Evolutionary conservation across 352 stramenopile species (phyloP), one percentile per base, ranked within the genome.

Genomic region (Phytophthora sp.): DNA sequence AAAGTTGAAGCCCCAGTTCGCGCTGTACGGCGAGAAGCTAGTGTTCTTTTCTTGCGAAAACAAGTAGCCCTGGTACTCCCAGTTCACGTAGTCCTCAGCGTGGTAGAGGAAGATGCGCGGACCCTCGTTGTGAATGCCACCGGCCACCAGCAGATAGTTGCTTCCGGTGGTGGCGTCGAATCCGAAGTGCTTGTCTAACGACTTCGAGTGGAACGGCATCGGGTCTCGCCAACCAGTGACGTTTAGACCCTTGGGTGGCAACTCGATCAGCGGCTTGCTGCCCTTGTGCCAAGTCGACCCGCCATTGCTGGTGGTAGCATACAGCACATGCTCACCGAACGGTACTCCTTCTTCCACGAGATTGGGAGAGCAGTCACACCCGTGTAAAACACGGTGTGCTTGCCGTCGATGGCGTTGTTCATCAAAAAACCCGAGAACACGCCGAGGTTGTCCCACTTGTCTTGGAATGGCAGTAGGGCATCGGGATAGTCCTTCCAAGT

Each of bases 341-440:
- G 64, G 44, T 86, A 86, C 62, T 65, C 53, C 30, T 69, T 42
- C 45, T 56, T 82, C 69, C 69, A 84, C 20, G 62, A 74, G 67
- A 79, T 78, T n/a, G 73, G 73, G 0, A 82, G 69, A 46, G 50
- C 50, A 12, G 59, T 76, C 17, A 82, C 68, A 27, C 72, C 72
- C 44, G 72, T 81, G 70, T 80, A 86, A 52, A 86, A 86, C 26
- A 86, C 66, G 20, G 74, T 83, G 58, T 79, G 62, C 58, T 86
- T 82, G 67, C 76, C 76, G 21, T 74, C 69, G 35, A 86, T 68
- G 13, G 72, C 72, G 34, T 81, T 77, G 37, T 66, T 53, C 39
- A 69, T 73, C 6, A 71, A 68, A 54, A 83, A 87, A 17, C 81
- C 81, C 42, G 78, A 88, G 67, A 90, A 90, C 27, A 88, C 78